Base-by-base conservation (phyloP, 306 rosid species). In the Gastrolobium bilobum region DNA sequence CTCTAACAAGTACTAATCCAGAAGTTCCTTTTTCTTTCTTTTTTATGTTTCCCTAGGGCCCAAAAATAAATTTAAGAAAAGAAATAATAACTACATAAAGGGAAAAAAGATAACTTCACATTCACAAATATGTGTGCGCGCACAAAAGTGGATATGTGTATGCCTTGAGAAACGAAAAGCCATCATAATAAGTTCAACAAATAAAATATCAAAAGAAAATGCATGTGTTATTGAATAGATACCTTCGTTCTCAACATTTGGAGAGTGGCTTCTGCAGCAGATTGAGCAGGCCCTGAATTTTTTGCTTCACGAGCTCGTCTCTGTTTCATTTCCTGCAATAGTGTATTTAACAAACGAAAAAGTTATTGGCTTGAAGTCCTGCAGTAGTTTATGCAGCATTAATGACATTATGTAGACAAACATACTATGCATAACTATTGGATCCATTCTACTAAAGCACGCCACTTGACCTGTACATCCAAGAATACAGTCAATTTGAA, bases 161-260 rank as follows among this genome's bases (percentile, higher is more conserved):
- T 68, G 31, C 6, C 34, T 47, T 13, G 48, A n/a, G 2, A 34
- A 4, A 69, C 60, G 7, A 50, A 7, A 76, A 20, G 47, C n/a
- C 67, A 33, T 43, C 29, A 37, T 38, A 64, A 15, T 65, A 31
- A 46, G n/a, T 38, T 54, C 5, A 54, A 44, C 39, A 71, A 61
- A 56, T n/a, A 59, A 53, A 60, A 15, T 64, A 46, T 5, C 67
- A 42, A 68, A 64, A 39, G 54, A 44, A 50, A 31, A 71, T 57
- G 71, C 69, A 56, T 8, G 3, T 42, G 7, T 59, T 54, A 4
- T 66, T 79, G 9, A 33, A 65, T 34, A 73, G 70, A 80, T 75
- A 90, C 97, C 94, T 90, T 92, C 56, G 82, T 84, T 73, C 68
- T 84, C 67, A 88, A 76, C 92, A 87, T 89, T 79, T 85, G 90